Base-by-base conservation (phyloP, 2,329 filamentous ascomycete species). In the Penicillium palitans region DNA sequence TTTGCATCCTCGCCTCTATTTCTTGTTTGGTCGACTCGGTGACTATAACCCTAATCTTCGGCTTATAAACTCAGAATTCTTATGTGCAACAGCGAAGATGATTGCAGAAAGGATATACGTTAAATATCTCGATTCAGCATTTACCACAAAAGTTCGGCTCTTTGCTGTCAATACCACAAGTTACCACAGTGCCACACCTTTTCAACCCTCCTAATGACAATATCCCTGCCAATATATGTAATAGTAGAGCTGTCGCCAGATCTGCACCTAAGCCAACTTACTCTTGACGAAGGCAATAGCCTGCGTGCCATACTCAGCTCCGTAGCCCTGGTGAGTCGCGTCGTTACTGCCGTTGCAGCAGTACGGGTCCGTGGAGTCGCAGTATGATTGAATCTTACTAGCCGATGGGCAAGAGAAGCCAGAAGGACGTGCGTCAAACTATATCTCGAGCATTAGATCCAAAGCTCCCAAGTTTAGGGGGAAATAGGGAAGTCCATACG, bases 341-440 rank as follows among this genome's bases (percentile, higher is more conserved):
- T 80, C 78, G 59, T 88, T 79, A 65, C 80, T 86, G 49, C 86
- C 87, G 42, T 82, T 86, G 73, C 85, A 89, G 79, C 87, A 89
- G 75, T 86, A 88, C 0, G 85, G 85, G 62, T 89, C 86, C 4
- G 81, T 68, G 5, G 81, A 75, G 65, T 89, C 86, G 71, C 87
- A 89, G 78, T 88, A 89, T 5, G 83, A 85, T 74, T 87, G 77
- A 64, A 88, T 83, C 66, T 83, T 85, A 68, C 72, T 79, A 37
- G 78, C 78, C 10, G 83, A 80, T 1, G 79, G 79, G 74, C 86
- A 88, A 45, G 73, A 74, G 72, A 85, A 88, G 27, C 84, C 84
- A 5, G 76, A 66, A 0, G 84, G 80, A 5, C 86, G 83, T 33
- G 84, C 81, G 52, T 84, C 83, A 60, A 89, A 88, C 84, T 88